Percentiles rank a stretch among this genome's conserved stretches.
phyloP scores from a whole-genome alignment of 768 basidiomycete genomes.

The Termitomyces sp. region DNA sequence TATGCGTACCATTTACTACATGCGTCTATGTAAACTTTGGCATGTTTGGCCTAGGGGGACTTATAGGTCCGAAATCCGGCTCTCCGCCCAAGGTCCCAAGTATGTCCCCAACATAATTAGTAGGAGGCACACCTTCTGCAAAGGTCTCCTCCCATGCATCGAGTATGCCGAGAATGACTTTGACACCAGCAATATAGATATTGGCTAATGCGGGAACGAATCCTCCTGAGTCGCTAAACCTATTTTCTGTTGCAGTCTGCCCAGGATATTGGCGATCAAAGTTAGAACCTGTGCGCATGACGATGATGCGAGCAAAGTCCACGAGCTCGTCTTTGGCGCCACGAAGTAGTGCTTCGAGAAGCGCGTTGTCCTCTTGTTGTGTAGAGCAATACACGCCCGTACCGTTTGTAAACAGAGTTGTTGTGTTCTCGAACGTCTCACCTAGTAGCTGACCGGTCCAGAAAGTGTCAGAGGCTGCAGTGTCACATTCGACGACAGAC shows the following conservation, averaged over 20 bases:
- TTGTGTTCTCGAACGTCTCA: slow-evolving; percentile 11
- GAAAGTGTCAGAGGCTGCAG: slow-evolving; percentile 9
- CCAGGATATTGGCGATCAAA: slow-evolving; percentile 12
- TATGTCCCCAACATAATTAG: background rate
- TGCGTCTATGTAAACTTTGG: too few relatives aligned
- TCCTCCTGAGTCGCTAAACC: slow-evolving; percentile 5
- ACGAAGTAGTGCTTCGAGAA: slow-evolving; percentile 10
- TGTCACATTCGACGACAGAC: slow-evolving; percentile 14
- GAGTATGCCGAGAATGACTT: background rate
- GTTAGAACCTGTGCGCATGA: slow-evolving; percentile 13
- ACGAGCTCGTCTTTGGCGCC: slow-evolving; percentile 8
- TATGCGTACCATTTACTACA: too few relatives aligned
- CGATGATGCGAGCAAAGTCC: slow-evolving; percentile 11
- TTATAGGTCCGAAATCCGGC: background rate
- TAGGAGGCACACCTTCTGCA: background rate
- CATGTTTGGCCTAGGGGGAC: background rate
- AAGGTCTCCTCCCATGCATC: background rate
- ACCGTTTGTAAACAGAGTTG: slow-evolving; percentile 9
- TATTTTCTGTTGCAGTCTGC: slow-evolving; percentile 9
- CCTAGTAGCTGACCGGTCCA: slow-evolving; percentile 8
- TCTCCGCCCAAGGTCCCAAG: background rate
- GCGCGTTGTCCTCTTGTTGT: slow-evolving; percentile 15
- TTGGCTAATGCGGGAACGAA: background rate
- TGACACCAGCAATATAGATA: background rate
- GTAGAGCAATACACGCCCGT: slow-evolving; percentile 12